Base-by-base conservation (phyloP, 2,329 filamentous ascomycete genomes). In the Elsinoe necatrix region DNA sequence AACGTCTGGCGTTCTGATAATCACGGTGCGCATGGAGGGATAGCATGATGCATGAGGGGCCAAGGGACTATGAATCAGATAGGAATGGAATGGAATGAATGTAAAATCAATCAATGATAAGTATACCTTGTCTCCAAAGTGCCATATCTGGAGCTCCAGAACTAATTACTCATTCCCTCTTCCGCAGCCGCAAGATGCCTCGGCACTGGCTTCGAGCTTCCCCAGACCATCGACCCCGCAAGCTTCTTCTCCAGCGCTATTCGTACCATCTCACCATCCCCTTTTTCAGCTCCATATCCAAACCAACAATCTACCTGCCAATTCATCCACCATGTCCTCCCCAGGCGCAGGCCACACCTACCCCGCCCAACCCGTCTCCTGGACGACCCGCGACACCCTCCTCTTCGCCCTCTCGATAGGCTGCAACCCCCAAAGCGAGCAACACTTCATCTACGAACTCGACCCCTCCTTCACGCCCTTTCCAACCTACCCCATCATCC, bases 331-430 rank as follows among this genome's bases (percentile, higher is more conserved):
- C 18, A 59, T 59, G 59, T 47, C 57, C 18, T 50, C 18, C n/a
- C 79, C 80, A 48, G 81, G 80, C 64, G 78, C 74, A 68, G 89
- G 89, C 66, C 90, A 91, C 73, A 82, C 93, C 72, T 95, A 87
- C 70, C 88, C 89, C 58, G 72, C 80, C 48, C 76, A 82, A 66
- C 80, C 85, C 67, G 89, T 95, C 9, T 81, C 85, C 64, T 96
- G 90, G 91, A 73, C 88, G 65, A 90, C 91, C 80, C 83, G 91
- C 63, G 91, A 96, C 77, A 82, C 85, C 34, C 78, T 96, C 60
- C 83, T 97, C 60, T 96, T 96, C 71, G 90, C 91, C 64, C 86
- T 86, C 72, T 92, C 86, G 74, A 92, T 96, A 69, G 91, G 91
- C 57, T 84, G 80, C 68, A 92, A 82, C 11, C 54, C 54, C 1